Evolutionary conservation across 495 filamentous ascomycete species (phyloP).

Genomic region (Penicillium maclennaniae): DNA sequence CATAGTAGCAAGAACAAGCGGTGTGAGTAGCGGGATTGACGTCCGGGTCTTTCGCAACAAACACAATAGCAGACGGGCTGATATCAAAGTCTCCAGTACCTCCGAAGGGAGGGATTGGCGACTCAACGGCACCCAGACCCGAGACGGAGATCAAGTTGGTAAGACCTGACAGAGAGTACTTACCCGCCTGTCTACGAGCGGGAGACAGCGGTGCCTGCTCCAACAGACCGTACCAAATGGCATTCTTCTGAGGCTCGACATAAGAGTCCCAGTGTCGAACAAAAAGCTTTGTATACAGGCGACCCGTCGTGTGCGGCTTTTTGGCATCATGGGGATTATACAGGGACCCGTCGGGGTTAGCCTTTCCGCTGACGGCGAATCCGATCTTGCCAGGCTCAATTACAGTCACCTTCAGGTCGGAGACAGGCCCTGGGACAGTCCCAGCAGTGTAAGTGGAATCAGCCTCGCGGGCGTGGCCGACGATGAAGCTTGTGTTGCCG

Average conservation of each 20-base stretch:
- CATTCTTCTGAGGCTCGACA: slow-evolving; percentile 58
- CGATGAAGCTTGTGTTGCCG: slow-evolving; percentile 61
- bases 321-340: slow-evolving; percentile 53
- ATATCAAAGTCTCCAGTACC: slow-evolving; percentile 59
- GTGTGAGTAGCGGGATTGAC: slow-evolving; percentile 78
- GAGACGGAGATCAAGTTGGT: slow-evolving; percentile 47
- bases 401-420: slow-evolving; percentile 67
- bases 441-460: slow-evolving; percentile 58
- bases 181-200: slow-evolving; percentile 34
- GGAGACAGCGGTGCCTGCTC: slow-evolving; percentile 42
- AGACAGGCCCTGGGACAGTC: slow-evolving; percentile 61
- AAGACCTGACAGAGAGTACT: slow-evolving; percentile 43
- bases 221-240: slow-evolving; percentile 70
- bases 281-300: slow-evolving; percentile 53
- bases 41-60: slow-evolving; percentile 80
- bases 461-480: slow-evolving; percentile 53
- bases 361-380: slow-evolving; percentile 62
- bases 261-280: slow-evolving; percentile 63
- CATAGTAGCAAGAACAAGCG: slow-evolving; percentile 60
- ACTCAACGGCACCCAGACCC: slow-evolving; percentile 43
- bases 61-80: slow-evolving; percentile 58
- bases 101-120: slow-evolving; percentile 57
- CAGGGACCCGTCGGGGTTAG: slow-evolving; percentile 52
- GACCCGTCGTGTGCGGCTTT: slow-evolving; percentile 49
- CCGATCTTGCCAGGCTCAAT: slow-evolving; percentile 62